Percentiles rank a stretch among this genome's conserved stretches.
phyloP scores from a whole-genome alignment of 257 asterid species.

The Gynochthodes officinalis region DNA sequence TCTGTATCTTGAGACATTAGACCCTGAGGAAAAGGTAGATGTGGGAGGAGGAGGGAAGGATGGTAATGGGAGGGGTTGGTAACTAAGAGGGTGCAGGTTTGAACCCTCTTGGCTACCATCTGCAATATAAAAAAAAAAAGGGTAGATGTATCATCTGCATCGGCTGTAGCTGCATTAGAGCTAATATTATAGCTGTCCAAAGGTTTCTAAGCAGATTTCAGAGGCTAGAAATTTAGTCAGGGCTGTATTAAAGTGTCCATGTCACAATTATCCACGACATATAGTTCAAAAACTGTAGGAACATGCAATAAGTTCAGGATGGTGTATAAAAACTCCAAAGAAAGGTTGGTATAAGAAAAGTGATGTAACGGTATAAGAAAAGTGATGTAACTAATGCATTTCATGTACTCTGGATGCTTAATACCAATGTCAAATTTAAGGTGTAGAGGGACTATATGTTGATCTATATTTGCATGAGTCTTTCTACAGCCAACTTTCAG shows the following conservation, averaged over 20 bases:
- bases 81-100: too few relatives aligned
- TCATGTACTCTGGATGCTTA: background rate
- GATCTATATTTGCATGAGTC: background rate
- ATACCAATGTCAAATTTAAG: background rate
- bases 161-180: background rate
- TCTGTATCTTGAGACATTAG: background rate
- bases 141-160: conserved; percentile 5
- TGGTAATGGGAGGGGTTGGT: too few relatives aligned
- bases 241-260: background rate
- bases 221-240: background rate
- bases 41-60: too few relatives aligned
- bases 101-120: too few relatives aligned
- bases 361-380: too few relatives aligned
- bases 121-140: too few relatives aligned
- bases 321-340: background rate
- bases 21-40: background rate
- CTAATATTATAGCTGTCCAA: background rate
- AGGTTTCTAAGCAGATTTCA: background rate
- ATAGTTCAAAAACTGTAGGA: background rate
- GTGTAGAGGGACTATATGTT: background rate
- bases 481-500: background rate
- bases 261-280: background rate
- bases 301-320: background rate
- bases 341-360: background rate
- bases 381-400: too few relatives aligned